A percentile compares a stretch with the other conserved stretches of the same genome.
These are phyloP conservation scores for Solanum medicagineum DNA, from an alignment of 257 asterid genomes.

Conservation along the genomic window DNA sequence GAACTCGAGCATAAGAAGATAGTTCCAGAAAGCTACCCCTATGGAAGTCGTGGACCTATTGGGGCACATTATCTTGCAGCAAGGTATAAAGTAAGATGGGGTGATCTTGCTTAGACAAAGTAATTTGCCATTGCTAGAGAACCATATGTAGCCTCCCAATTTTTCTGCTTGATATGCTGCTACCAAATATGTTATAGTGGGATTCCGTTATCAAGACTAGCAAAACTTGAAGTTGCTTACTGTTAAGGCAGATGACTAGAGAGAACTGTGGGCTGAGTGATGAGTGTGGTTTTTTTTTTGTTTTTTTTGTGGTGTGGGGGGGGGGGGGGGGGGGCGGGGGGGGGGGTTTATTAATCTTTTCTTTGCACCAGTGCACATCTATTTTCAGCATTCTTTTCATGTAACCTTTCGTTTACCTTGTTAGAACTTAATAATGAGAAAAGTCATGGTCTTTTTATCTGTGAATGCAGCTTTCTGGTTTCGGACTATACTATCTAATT, in stretches of 20 bases:
- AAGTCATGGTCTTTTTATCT: neutral
- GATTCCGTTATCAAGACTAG: neutral
- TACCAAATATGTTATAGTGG: neutral
- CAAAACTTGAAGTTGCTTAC: neutral
- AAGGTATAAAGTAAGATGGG: slow-evolving; percentile 79
- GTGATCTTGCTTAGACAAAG: slow-evolving; percentile 42
- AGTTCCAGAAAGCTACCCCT: slow-evolving; percentile 79
- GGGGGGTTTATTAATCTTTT: neutral
- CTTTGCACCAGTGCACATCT: neutral
- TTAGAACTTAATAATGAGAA: neutral
- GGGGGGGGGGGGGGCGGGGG: no score
- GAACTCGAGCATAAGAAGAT: slow-evolving; percentile 64
- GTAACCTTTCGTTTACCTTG: neutral
- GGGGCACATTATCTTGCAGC: slow-evolving; percentile 98
- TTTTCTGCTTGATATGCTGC: neutral
- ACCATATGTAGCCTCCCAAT: neutral
- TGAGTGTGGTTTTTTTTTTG: no score
- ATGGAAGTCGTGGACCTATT: slow-evolving; percentile 91
- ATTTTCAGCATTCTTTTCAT: neutral
- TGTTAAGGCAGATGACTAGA: neutral
- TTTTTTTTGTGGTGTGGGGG: no score
- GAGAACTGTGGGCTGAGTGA: no score
- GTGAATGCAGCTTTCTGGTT: neutral
- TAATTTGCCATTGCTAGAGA: neutral
- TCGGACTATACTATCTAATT: neutral